phyloP scores from a whole-genome alignment of 768 basidiomycete species.

The Clitopilus passeckerianus region DNA sequence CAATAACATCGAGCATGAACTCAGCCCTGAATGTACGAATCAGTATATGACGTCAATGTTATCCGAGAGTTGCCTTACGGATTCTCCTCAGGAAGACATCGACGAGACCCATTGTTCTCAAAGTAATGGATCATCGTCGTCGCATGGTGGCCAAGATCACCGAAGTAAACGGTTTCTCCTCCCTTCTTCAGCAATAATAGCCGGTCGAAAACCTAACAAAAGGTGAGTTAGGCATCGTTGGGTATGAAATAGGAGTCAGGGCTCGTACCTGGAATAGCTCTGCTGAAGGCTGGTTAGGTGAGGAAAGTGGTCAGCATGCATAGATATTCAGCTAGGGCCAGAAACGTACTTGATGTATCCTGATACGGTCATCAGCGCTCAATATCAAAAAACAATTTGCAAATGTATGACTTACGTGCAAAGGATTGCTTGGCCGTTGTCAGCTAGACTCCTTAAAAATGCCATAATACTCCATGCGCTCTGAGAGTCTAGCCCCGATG shows the following conservation, averaged over 20 bases:
- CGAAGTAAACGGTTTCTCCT: conserved; percentile 74
- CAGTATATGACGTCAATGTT: too few relatives aligned
- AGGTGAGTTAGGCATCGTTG: background rate
- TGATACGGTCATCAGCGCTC: conserved; percentile 9
- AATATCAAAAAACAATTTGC: background rate
- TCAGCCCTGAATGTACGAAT: conserved; percentile 36
- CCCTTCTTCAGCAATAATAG: conserved; percentile 74
- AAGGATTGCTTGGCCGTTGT: conserved; percentile 81
- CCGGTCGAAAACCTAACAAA: conserved; percentile 55
- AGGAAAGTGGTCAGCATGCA: background rate
- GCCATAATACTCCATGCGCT: conserved; percentile 80
- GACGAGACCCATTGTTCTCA: conserved; percentile 59
- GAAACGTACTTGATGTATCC: conserved; percentile 37
- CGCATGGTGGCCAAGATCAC: conserved; percentile 62
- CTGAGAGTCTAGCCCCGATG: conserved; percentile 83
- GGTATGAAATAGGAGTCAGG: conserved; percentile 5
- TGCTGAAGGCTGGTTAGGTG: conserved; percentile 56
- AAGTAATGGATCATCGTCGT: conserved; percentile 70
- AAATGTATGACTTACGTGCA: conserved; percentile 61
- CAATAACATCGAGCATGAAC: conserved; percentile 68
- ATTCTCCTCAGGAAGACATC: conserved; percentile 64
- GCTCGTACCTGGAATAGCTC: conserved; percentile 58
- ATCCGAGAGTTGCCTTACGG: conserved; percentile 45
- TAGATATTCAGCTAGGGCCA: too few relatives aligned
- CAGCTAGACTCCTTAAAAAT: conserved; percentile 72